These are phyloP conservation scores for Podila epicladia DNA, from an alignment of 192 early-diverging fungal genomes.

Conservation along the genomic window DNA sequence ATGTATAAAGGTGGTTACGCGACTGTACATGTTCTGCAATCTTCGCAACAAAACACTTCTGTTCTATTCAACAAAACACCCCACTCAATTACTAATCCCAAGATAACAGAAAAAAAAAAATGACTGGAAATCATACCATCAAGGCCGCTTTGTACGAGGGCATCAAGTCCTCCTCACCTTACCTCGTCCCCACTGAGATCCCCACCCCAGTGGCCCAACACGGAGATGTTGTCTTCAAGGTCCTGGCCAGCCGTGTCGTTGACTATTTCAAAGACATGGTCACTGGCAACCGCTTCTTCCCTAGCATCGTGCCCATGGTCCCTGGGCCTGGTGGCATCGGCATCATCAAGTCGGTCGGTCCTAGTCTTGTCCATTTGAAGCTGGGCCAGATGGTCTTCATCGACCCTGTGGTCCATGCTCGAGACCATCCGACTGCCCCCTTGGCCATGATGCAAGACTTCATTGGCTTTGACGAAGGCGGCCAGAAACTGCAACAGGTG, in stretches of 20 bases:
- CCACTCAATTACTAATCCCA: no score
- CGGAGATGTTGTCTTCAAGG: slow-evolving; percentile 45
- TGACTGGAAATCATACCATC: slow-evolving; percentile 5
- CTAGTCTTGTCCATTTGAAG: slow-evolving; percentile 21
- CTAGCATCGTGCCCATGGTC: slow-evolving; percentile 25
- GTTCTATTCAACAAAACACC: no score
- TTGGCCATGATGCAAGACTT: slow-evolving; percentile 39
- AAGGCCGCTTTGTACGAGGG: slow-evolving; percentile 24
- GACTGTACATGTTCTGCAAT: no score
- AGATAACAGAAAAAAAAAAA: background rate
- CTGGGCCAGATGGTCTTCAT: slow-evolving; percentile 43
- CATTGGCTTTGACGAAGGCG: slow-evolving; percentile 9
- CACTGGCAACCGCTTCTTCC: slow-evolving; percentile 29
- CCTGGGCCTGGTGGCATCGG: slow-evolving; percentile 42
- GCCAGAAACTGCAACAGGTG: slow-evolving; percentile 15
- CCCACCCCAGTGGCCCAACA: slow-evolving; percentile 22
- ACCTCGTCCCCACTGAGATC: slow-evolving; percentile 9
- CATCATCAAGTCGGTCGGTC: slow-evolving; percentile 24
- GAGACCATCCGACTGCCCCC: slow-evolving; percentile 36
- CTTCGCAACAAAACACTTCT: no score
- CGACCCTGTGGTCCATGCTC: slow-evolving; percentile 45
- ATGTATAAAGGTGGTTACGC: no score
- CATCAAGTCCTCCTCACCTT: slow-evolving; percentile 8
- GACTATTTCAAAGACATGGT: slow-evolving; percentile 23
- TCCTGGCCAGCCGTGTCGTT: slow-evolving; percentile 36